These are phyloP conservation scores for Solanum gandarillasii DNA, from an alignment of 257 asterid genomes.

Conservation along the genomic window DNA sequence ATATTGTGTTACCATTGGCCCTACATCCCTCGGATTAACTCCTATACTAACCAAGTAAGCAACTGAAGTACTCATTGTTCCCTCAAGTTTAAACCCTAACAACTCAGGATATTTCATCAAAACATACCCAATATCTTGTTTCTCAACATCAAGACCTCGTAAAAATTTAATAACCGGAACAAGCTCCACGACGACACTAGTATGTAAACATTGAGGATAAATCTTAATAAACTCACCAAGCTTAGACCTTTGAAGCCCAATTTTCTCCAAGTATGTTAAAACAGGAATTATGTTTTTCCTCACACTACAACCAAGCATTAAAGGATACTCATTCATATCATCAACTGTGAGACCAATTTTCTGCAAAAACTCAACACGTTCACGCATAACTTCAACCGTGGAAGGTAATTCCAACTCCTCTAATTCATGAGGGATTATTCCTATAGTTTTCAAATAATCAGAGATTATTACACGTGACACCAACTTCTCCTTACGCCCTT, in stretches of 20 bases:
- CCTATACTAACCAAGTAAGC: constrained; percentile 93
- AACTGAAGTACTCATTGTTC: constrained; percentile 89
- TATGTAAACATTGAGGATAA: constrained; percentile 76
- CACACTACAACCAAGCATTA: constrained; percentile 85
- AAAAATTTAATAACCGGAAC: constrained; percentile 62
- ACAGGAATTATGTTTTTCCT: constrained; percentile 84
- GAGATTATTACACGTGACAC: constrained; percentile 77
- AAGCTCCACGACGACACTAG: constrained; percentile 93
- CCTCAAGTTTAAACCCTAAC: constrained; percentile 86
- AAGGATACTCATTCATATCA: constrained; percentile 77
- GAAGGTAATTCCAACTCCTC: constrained; percentile 83
- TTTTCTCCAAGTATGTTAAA: constrained; percentile 70
- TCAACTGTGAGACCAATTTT: constrained; percentile 71
- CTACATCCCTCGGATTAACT: constrained; percentile 82
- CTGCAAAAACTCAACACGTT: constrained; percentile 82
- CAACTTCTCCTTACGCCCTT: constrained; percentile 50
- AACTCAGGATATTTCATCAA: constrained; percentile 83
- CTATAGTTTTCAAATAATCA: constrained; percentile 71
- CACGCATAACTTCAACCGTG: constrained; percentile 87
- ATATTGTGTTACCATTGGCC: constrained; percentile 95
- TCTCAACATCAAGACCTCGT: constrained; percentile 91
- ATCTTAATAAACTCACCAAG: constrained; percentile 81
- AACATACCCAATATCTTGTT: constrained; percentile 79
- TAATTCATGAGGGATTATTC: constrained; percentile 76
- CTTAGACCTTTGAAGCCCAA: constrained; percentile 67